Conservation (phyloP, 768 basidiomycete species). For the Xerocomellus chrysenteron region DNA sequence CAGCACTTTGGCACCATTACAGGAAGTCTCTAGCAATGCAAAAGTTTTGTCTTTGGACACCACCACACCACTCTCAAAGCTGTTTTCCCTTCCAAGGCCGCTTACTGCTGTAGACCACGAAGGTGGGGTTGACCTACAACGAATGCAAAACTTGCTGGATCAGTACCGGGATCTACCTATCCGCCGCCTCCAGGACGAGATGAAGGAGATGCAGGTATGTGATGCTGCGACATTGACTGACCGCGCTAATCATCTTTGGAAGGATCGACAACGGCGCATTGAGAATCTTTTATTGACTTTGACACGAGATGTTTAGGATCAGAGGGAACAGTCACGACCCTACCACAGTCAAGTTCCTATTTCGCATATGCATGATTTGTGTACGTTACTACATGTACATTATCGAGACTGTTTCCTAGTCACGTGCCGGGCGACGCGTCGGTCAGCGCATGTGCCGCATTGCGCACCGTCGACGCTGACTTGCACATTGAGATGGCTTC, state of each 20-base stretch:
- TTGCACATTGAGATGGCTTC: constrained; percentile 28
- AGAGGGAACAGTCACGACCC: constrained; percentile 5
- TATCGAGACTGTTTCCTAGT: background rate
- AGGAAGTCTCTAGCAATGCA: constrained; percentile 31
- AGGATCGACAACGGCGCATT: constrained; percentile 78
- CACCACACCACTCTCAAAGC: constrained; percentile 25
- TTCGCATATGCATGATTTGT: background rate
- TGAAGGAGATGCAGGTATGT: constrained; percentile 77
- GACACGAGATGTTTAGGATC: constrained; percentile 62
- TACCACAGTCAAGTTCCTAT: background rate
- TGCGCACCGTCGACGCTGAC: background rate
- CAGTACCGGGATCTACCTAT: constrained; percentile 65
- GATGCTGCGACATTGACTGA: background rate
- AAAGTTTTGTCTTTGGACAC: constrained; percentile 30
- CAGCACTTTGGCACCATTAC: constrained; percentile 26
- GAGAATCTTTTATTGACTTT: constrained; percentile 69
- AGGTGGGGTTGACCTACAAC: constrained; percentile 45
- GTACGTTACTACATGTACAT: background rate
- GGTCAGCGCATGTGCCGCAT: no score
- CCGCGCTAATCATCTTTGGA: constrained; percentile 3
- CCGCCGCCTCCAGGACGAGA: constrained; percentile 67
- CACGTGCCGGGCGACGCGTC: constrained; percentile 22
- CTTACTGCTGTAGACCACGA: constrained; percentile 27
- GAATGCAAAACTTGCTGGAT: constrained; percentile 62
- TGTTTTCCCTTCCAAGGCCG: constrained; percentile 27